Percentiles rank a stretch among this genome's conserved stretches.
phyloP scores from a whole-genome alignment of 2,329 filamentous ascomycete genomes.

The Fusarium sp. region DNA sequence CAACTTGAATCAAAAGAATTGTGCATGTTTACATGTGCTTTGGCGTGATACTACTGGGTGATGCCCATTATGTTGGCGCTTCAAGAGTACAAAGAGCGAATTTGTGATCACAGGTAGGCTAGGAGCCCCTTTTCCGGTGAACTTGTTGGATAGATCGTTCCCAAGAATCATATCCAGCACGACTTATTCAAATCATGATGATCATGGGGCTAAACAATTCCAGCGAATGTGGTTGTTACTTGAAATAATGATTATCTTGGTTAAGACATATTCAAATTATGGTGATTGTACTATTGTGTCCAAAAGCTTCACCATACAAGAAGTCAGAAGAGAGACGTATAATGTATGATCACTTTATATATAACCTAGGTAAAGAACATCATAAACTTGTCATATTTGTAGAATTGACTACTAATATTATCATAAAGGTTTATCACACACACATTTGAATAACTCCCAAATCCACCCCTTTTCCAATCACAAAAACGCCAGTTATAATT shows the following conservation, averaged over 20 bases:
- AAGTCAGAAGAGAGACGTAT: background rate
- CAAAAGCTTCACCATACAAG: background rate
- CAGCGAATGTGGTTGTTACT: background rate
- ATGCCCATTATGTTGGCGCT: background rate
- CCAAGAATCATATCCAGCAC: background rate
- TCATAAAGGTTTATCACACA: slow-evolving; percentile 22
- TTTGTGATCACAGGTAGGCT: background rate
- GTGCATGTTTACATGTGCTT: background rate
- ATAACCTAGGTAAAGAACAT: background rate
- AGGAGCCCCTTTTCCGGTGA: background rate
- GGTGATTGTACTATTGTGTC: background rate
- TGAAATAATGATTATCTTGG: too few relatives aligned
- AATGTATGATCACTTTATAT: background rate
- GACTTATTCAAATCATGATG: background rate
- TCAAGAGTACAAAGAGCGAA: background rate
- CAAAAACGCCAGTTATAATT: slow-evolving; percentile 45
- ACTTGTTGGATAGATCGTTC: background rate
- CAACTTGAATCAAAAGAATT: background rate
- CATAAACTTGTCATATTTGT: background rate
- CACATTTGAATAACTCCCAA: slow-evolving; percentile 14
- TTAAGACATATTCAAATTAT: background rate
- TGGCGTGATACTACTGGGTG: background rate
- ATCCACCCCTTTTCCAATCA: slow-evolving; percentile 28
- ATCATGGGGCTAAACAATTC: background rate
- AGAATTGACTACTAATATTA: background rate